These are phyloP conservation scores for Schizophyllum commune DNA, from an alignment of 1,284 basidiomycete genomes.

Conservation along the genomic window DNA sequence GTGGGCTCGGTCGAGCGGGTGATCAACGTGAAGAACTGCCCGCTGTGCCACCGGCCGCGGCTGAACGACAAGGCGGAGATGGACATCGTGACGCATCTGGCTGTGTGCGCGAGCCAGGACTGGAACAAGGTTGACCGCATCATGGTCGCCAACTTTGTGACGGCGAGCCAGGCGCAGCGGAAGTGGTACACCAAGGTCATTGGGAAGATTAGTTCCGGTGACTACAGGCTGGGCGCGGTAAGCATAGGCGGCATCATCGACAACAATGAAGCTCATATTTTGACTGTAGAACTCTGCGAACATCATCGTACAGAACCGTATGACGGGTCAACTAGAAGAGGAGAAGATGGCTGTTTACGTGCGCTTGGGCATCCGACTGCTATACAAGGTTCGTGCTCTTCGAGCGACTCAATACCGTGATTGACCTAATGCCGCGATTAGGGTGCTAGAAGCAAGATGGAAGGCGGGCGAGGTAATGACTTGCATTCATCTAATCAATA, in stretches of 20 bases:
- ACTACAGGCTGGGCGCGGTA: conserved; percentile 87
- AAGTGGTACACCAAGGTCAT: conserved; percentile 95
- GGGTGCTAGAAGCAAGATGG: conserved; percentile 87
- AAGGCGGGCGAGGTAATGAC: conserved; percentile 71
- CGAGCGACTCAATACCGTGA: neutral
- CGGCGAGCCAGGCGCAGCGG: conserved; percentile 90
- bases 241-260: conserved; percentile 22
- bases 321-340: conserved; percentile 89
- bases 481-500: neutral
- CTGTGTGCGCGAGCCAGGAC: conserved; percentile 89
- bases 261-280: conserved; percentile 1
- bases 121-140: conserved; percentile 87
- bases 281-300: conserved; percentile 81
- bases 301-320: conserved; percentile 90
- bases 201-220: conserved; percentile 75
- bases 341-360: conserved; percentile 99
- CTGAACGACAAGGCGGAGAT: conserved; percentile 83
- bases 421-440: conserved; percentile 14
- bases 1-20: conserved; percentile 73
- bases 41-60: conserved; percentile 85
- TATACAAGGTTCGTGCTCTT: conserved; percentile 66
- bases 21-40: conserved; percentile 92
- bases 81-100: conserved; percentile 90
- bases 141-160: conserved; percentile 93
- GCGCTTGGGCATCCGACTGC: conserved; percentile 80